Evolutionary conservation across 2,329 filamentous ascomycete genomes (phyloP).

Genomic region (Aspergillus fumigatus): DNA sequence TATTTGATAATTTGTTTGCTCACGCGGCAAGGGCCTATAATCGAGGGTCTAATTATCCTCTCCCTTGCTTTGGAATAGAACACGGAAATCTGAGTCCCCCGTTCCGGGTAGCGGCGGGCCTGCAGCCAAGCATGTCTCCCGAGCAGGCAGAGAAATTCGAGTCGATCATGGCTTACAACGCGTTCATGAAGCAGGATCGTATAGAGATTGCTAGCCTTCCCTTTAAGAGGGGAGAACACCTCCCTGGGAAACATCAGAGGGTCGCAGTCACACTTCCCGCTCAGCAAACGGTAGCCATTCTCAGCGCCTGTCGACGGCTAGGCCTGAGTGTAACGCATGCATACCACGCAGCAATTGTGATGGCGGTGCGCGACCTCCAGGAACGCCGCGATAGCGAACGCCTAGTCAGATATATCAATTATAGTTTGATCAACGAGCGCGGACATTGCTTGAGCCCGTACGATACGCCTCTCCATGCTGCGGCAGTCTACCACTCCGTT

Average conservation of each 20-base stretch:
- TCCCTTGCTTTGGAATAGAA: constrained; percentile 16
- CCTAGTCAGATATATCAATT: constrained; percentile 21
- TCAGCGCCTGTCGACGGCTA: constrained; percentile 11
- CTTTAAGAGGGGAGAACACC: constrained; percentile 2
- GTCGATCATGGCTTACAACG: constrained; percentile 10
- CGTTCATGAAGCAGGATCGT: constrained; percentile 4
- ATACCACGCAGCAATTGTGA: constrained; percentile 21
- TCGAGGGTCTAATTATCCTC: not conserved
- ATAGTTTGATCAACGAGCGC: constrained; percentile 22
- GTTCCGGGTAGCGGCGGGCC: constrained; percentile 15
- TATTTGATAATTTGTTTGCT: constrained; percentile 17
- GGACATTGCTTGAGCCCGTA: constrained; percentile 16
- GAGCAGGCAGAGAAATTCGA: constrained; percentile 8
- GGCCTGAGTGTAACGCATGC: constrained; percentile 19
- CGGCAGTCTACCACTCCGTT: constrained; percentile 21
- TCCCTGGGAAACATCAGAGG: constrained; percentile 20
- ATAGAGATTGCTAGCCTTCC: constrained; percentile 18
- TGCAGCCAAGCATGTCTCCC: constrained; percentile 7
- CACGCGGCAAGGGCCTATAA: constrained; percentile 11
- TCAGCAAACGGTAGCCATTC: constrained; percentile 9
- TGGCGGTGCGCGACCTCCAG: constrained; percentile 16
- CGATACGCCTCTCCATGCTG: constrained; percentile 13
- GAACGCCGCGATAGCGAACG: constrained; percentile 3
- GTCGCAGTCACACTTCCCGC: constrained; percentile 11
- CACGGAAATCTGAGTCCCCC: constrained; percentile 20